These are phyloP conservation scores for Pseudofabraea citricarpa DNA, from an alignment of 2,329 filamentous ascomycete genomes.

Conservation along the genomic window DNA sequence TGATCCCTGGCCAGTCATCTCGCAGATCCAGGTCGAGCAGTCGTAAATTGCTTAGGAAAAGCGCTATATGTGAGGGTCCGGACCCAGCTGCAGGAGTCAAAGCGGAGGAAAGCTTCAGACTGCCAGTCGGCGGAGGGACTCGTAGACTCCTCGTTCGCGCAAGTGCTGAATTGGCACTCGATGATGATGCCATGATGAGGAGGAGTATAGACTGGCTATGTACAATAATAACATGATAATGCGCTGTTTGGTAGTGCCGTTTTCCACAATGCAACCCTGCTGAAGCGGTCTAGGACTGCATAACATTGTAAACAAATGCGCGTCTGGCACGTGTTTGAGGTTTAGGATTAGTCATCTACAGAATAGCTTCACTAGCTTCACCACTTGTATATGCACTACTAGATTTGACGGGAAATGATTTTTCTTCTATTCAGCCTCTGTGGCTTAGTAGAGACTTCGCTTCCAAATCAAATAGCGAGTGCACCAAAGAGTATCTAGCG, in stretches of 20 bases:
- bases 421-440: too few relatives aligned
- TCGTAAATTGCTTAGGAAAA: slow-evolving; percentile 80
- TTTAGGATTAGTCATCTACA: too few relatives aligned
- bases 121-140: slow-evolving; percentile 12
- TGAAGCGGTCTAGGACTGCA: too few relatives aligned
- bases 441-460: too few relatives aligned
- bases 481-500: too few relatives aligned
- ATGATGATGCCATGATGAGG: slow-evolving; percentile 20
- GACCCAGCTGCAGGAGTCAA: slow-evolving; percentile 9
- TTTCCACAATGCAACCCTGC: too few relatives aligned
- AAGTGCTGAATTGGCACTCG: slow-evolving; percentile 15
- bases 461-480: too few relatives aligned
- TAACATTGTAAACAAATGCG: too few relatives aligned
- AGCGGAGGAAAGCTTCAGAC: slow-evolving; percentile 12
- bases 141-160: slow-evolving; percentile 22
- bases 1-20: slow-evolving; percentile 77
- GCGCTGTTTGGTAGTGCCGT: background rate
- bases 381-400: too few relatives aligned
- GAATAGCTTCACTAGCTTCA: too few relatives aligned
- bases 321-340: too few relatives aligned
- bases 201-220: background rate
- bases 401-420: too few relatives aligned
- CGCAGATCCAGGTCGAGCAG: slow-evolving; percentile 74
- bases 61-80: slow-evolving; percentile 47
- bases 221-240: slow-evolving; percentile 9